Conservation (phyloP, 441 rosid species). For the Eutrema salsugineum region DNA sequence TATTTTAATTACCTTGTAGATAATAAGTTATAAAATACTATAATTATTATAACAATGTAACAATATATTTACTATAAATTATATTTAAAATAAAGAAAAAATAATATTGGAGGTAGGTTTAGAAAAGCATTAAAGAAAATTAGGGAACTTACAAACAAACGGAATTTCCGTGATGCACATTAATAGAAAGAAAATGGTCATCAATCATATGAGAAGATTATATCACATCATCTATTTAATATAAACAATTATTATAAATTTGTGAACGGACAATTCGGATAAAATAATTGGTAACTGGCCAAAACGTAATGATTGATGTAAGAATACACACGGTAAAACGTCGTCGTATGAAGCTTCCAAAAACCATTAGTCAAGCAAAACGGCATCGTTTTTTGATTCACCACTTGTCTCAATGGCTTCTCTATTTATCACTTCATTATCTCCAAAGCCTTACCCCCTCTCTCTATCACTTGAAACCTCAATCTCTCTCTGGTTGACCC, state of each 20-base stretch:
- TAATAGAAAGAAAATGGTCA: slow-evolving; percentile 1
- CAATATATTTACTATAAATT: not conserved
- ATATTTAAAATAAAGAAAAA: not conserved
- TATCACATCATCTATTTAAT: not conserved
- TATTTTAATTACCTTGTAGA: no score
- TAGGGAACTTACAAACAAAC: slow-evolving; percentile 22
- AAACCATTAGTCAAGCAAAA: not conserved
- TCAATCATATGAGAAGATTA: not conserved
- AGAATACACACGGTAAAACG: slow-evolving; percentile 1
- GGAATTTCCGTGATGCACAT: slow-evolving; percentile 24
- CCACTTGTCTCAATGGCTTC: slow-evolving; percentile 10
- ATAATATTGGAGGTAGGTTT: not conserved
- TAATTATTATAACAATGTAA: not conserved
- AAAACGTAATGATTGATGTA: slow-evolving; percentile 17
- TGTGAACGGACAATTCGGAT: slow-evolving; percentile 11
- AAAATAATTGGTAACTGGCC: slow-evolving; percentile 18
- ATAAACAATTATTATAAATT: not conserved
- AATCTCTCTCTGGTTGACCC: slow-evolving; percentile 22
- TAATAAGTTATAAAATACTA: not conserved
- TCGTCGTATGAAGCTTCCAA: not conserved
- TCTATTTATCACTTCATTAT: slow-evolving; percentile 23
- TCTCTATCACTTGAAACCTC: not conserved
- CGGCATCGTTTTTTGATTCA: not conserved
- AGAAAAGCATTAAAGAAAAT: not conserved
- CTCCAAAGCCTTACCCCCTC: not conserved